These are phyloP conservation scores for Populus nigra DNA, from an alignment of 345 rosid genomes.

Conservation along the genomic window DNA sequence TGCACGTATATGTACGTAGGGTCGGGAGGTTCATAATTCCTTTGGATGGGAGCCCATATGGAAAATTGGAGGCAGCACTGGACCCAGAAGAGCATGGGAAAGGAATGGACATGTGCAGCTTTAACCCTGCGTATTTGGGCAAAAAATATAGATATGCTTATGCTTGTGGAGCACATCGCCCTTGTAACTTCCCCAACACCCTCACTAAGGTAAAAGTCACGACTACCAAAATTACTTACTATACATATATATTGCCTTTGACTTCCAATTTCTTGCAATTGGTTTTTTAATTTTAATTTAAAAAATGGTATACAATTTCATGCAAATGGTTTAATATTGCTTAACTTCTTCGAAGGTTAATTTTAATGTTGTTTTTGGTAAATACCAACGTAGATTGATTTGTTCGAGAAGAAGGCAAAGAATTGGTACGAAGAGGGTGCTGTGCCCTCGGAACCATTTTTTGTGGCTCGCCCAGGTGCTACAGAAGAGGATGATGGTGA, in stretches of 20 bases:
- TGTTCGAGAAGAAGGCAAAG: slow-evolving; percentile 64
- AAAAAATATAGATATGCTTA: slow-evolving; percentile 74
- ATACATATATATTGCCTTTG: neutral
- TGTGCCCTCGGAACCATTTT: slow-evolving; percentile 88
- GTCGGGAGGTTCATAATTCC: slow-evolving; percentile 93
- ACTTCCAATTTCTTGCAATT: neutral
- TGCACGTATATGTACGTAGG: slow-evolving; percentile 29
- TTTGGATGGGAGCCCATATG: slow-evolving; percentile 73
- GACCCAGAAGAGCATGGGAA: slow-evolving; percentile 89
- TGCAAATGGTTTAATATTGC: neutral
- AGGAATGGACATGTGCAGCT: slow-evolving; percentile 97
- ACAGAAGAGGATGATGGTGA: slow-evolving; percentile 89
- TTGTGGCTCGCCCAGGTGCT: slow-evolving; percentile 85
- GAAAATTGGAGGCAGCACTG: slow-evolving; percentile 72
- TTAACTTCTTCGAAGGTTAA: neutral
- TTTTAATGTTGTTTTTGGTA: neutral
- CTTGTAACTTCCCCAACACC: slow-evolving; percentile 94
- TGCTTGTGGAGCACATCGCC: slow-evolving; percentile 93
- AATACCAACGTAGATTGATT: slow-evolving; percentile 52
- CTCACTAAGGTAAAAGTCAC: slow-evolving; percentile 65
- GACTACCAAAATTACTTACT: too few species aligned
- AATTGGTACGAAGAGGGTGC: slow-evolving; percentile 79
- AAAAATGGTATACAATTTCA: neutral
- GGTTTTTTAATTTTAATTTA: too few species aligned
- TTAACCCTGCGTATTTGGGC: slow-evolving; percentile 72